phyloP scores from a whole-genome alignment of 306 rosid genomes.

The Quercus alba region DNA sequence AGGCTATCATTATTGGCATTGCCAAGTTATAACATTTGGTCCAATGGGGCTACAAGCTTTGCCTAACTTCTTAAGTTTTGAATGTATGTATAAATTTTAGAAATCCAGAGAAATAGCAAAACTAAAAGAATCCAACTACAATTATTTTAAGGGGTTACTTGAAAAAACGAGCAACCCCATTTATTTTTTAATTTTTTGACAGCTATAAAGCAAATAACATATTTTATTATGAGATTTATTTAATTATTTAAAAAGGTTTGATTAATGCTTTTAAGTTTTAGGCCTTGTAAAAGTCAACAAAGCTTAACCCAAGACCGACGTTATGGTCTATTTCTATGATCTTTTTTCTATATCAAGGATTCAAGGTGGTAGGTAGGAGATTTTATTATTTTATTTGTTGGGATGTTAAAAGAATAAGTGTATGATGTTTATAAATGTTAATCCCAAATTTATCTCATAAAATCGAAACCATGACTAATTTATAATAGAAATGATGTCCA shows the following conservation, averaged over 20 bases:
- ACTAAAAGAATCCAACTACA: not conserved
- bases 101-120: not conserved
- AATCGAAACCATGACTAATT: too few species aligned
- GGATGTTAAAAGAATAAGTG: too few species aligned
- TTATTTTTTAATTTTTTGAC: not conserved
- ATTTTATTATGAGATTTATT: not conserved
- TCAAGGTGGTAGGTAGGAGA: not conserved
- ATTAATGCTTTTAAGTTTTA: not conserved
- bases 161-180: not conserved
- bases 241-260: not conserved
- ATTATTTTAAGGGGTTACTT: not conserved
- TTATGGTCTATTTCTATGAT: not conserved
- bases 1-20: too few species aligned
- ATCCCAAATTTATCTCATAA: too few species aligned
- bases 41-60: not conserved
- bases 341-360: not conserved
- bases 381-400: too few species aligned
- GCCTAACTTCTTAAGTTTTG: not conserved
- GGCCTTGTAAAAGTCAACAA: not conserved
- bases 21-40: too few species aligned
- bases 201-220: not conserved
- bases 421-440: too few species aligned
- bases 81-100: not conserved
- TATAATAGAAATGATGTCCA: too few species aligned
- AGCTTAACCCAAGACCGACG: not conserved